These are phyloP conservation scores for Vitis rotundifolia DNA, from an alignment of 164 flowering plant genomes.

Conservation along the genomic window DNA sequence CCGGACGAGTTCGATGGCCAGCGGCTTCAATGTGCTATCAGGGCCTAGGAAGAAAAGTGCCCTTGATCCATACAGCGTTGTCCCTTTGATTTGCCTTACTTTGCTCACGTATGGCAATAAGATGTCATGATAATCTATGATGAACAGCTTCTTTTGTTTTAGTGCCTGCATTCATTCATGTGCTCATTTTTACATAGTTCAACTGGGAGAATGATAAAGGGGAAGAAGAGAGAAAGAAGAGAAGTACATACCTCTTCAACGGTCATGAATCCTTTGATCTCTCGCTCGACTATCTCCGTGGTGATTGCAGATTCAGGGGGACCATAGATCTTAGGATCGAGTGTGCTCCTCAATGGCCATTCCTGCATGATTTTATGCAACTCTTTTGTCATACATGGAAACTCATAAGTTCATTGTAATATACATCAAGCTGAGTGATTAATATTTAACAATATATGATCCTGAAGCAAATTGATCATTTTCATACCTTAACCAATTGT, in stretches of 20 bases:
- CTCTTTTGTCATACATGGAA: not conserved
- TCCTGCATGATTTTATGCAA: conserved; percentile 26
- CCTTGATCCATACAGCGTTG: conserved; percentile 30
- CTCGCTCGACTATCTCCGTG: conserved; percentile 24
- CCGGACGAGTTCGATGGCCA: conserved; percentile 48
- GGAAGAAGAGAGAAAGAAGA: not conserved
- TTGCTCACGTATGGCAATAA: conserved; percentile 36
- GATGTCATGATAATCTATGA: conserved; percentile 41
- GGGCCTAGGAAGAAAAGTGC: conserved; percentile 26
- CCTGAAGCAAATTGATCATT: too few species aligned
- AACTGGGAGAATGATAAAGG: too few species aligned
- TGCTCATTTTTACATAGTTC: not conserved
- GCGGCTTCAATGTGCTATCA: conserved; percentile 29
- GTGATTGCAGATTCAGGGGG: conserved; percentile 37
- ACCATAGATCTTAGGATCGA: conserved; percentile 44
- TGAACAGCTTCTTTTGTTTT: conserved; percentile 30
- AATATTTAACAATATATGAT: too few species aligned
- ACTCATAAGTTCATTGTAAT: too few species aligned
- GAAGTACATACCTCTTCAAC: conserved; percentile 28
- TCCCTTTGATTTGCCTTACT: conserved; percentile 27
- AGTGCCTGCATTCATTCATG: conserved; percentile 22
- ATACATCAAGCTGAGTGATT: too few species aligned
- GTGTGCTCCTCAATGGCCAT: conserved; percentile 39
- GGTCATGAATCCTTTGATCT: conserved; percentile 33
- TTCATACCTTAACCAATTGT: conserved; percentile 17